Evolutionary conservation across 2,329 filamentous ascomycete genomes (phyloP).

Genomic region (Pyricularia pennisetigena): DNA sequence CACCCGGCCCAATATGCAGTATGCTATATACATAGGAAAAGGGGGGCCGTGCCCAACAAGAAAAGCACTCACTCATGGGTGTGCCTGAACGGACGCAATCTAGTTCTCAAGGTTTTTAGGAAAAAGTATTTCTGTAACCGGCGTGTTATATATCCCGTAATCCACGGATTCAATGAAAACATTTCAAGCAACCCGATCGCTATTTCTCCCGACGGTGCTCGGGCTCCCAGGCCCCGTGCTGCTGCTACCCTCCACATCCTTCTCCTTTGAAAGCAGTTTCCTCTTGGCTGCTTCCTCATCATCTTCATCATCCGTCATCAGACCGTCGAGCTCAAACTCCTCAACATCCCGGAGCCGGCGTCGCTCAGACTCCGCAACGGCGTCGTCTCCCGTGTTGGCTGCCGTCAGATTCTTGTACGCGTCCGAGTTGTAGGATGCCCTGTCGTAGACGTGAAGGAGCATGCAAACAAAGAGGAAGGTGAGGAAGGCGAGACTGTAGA

Average conservation of each 20-base stretch:
- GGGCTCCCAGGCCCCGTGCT: slow-evolving; percentile 32
- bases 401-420: slow-evolving; percentile 7
- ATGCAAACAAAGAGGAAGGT: slow-evolving; percentile 87
- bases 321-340: slow-evolving; percentile 84
- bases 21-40: slow-evolving; percentile 1
- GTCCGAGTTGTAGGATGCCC: slow-evolving; percentile 30
- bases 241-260: slow-evolving; percentile 30
- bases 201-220: slow-evolving; percentile 37
- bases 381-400: slow-evolving; percentile 18
- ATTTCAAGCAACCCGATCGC: slow-evolving; percentile 19
- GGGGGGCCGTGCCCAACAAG: background rate
- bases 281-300: slow-evolving; percentile 31
- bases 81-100: background rate
- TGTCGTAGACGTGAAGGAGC: slow-evolving; percentile 75
- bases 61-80: background rate
- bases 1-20: background rate
- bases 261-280: slow-evolving; percentile 33
- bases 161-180: background rate
- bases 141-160: background rate
- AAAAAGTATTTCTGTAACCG: background rate
- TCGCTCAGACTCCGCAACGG: slow-evolving; percentile 30
- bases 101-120: background rate
- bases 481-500: slow-evolving; percentile 84
- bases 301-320: slow-evolving; percentile 83
- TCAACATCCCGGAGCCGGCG: slow-evolving; percentile 67